Evolutionary conservation across 1,284 basidiomycete species (phyloP).

Genomic region (Kwoniella shivajii): DNA sequence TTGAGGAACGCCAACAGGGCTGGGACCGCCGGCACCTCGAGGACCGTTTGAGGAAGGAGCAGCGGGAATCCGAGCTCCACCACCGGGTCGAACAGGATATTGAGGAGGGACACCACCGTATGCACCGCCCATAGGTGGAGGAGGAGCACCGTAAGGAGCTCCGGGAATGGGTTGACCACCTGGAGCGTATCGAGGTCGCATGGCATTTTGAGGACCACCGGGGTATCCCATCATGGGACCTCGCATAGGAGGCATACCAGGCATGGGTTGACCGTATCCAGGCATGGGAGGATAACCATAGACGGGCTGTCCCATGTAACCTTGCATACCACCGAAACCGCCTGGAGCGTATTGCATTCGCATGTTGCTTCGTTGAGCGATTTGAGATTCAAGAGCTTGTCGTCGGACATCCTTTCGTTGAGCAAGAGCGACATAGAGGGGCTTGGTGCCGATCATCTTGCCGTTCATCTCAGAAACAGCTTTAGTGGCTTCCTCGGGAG

Average conservation of each 20-base stretch:
- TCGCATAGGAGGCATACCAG: slow-evolving; percentile 60
- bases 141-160: slow-evolving; percentile 62
- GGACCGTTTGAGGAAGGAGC: slow-evolving; percentile 58
- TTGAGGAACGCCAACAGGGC: slow-evolving; percentile 53
- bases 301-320: slow-evolving; percentile 75
- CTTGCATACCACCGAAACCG: slow-evolving; percentile 70
- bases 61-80: slow-evolving; percentile 43
- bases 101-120: slow-evolving; percentile 48
- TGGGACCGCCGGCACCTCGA: slow-evolving; percentile 51
- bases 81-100: slow-evolving; percentile 45
- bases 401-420: slow-evolving; percentile 98
- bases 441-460: slow-evolving; percentile 99
- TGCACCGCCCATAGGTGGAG: slow-evolving; percentile 60
- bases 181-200: slow-evolving; percentile 81
- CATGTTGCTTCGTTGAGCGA: slow-evolving; percentile 87
- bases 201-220: slow-evolving; percentile 64
- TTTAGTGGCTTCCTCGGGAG: slow-evolving; percentile 98
- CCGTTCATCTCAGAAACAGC: slow-evolving; percentile 99
- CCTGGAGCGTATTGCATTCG: slow-evolving; percentile 90
- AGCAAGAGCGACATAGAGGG: slow-evolving; percentile 97
- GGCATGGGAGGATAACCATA: slow-evolving; percentile 83
- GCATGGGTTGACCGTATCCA: slow-evolving; percentile 58
- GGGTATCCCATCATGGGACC: slow-evolving; percentile 72
- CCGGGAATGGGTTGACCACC: slow-evolving; percentile 60
- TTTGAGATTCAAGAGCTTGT: slow-evolving; percentile 98